Base-by-base conservation (phyloP, 2,329 filamentous ascomycete species). In the Phoma sp. region DNA sequence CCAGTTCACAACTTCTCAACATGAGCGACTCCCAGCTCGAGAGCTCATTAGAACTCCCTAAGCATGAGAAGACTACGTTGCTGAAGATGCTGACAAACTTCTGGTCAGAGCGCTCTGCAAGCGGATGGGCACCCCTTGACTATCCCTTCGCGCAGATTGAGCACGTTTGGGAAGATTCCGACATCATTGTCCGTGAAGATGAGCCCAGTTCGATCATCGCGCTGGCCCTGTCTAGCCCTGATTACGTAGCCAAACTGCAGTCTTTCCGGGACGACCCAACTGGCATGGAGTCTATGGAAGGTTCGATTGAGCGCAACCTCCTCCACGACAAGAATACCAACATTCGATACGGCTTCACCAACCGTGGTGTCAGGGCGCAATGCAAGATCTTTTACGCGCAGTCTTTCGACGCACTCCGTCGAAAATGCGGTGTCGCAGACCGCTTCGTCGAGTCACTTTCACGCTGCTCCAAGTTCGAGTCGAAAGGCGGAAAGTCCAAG, bases 361-460 rank as follows among this genome's bases (percentile, higher is more conserved):
- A 97, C 72, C 92, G 93, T 0, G 87, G 90, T n/a, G 93, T 96
- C 3, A 91, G 90, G 67, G 96, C 97, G 84, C 89, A 93, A 42
- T 98, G 96, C 80, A 99, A 99, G 76, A 95, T 99, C 39, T 98
- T 99, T 76, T 99, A 96, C 68, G 95, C 95, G 0, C 95, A 98
- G 74, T 95, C 97, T 60, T 99, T 99, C 65, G 95, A 99, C 76
- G 95, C 95, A 3, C 83, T 99, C 32, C 87, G 95, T 50, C 86
- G 91, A 51, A 97, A 96, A 75, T 98, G 93, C 61, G 93, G 93
- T 14, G 90, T 97, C 7, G 88, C 92, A 1, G 93, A 98, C 69
- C 90, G 95, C 29, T 96, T 99, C 61, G 87, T 98, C 21, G 95
- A 99, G 72, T 97, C 93, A 1, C 80, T 99, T 18, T 98, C 95